Percentiles rank a stretch among this genome's conserved stretches.
Conservation (phyloP, 768 basidiomycete species). For the Lentinula raphanica region DNA sequence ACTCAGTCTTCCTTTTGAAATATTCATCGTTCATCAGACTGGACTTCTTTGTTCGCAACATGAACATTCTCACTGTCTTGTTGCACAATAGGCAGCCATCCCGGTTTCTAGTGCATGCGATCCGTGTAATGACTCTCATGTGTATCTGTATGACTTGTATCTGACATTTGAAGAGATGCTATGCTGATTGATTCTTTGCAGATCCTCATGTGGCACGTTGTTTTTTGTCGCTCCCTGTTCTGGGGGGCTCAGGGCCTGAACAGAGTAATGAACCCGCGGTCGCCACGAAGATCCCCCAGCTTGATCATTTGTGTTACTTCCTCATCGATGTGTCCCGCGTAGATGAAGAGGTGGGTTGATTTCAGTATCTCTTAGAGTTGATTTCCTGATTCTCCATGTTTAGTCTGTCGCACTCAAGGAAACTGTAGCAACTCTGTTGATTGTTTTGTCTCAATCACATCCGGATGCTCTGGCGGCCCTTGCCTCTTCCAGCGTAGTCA, state of each 20-base stretch:
- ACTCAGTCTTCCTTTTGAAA: background rate
- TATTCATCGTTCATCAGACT: conserved; percentile 26
- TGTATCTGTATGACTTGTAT: conserved; percentile 47
- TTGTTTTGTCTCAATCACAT: conserved; percentile 35
- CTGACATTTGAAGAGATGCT: background rate
- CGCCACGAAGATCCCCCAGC: conserved; percentile 29
- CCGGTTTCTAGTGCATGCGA: conserved; percentile 43
- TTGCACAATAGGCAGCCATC: conserved; percentile 46
- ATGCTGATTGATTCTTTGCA: conserved; percentile 17
- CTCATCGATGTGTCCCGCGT: conserved; percentile 37
- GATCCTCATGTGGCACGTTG: conserved; percentile 37
- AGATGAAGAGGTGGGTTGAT: conserved; percentile 34
- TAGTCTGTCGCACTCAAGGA: conserved; percentile 24
- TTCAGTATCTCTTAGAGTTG: background rate
- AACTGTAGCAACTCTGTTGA: conserved; percentile 35
- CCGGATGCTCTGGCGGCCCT: conserved; percentile 31
- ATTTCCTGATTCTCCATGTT: background rate
- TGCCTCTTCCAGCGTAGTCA: conserved; percentile 44
- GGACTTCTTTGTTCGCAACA: conserved; percentile 30
- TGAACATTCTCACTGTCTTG: conserved; percentile 40
- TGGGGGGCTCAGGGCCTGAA: conserved; percentile 12
- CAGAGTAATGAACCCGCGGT: conserved; percentile 13
- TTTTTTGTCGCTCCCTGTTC: conserved; percentile 36
- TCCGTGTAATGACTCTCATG: conserved; percentile 48
- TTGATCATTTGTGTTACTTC: conserved; percentile 44